Conservation (phyloP, 768 basidiomycete species). For the Filobasidium floriforme region DNA sequence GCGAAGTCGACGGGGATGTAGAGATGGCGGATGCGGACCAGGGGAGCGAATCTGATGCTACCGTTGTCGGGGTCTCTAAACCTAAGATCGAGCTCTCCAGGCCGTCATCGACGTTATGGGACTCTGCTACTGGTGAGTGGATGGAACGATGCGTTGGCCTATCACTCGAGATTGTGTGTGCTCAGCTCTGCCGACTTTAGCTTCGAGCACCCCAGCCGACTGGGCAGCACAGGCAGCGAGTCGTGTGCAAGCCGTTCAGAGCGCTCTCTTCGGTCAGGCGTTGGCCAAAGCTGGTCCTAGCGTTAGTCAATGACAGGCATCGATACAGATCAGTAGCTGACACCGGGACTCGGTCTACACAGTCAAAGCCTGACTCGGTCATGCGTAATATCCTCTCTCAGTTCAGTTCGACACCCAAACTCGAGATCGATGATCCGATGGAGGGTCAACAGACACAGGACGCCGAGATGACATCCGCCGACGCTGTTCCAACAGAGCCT, state of each 20-base stretch:
- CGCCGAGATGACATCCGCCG: background rate
- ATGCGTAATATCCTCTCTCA: too few relatives aligned
- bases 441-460: background rate
- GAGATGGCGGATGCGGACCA: background rate
- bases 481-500: conserved; percentile 35
- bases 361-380: too few relatives aligned
- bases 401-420: too few relatives aligned
- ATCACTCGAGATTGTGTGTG: background rate
- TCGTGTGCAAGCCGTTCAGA: too few relatives aligned
- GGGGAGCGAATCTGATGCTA: background rate
- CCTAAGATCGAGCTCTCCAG: background rate
- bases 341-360: too few relatives aligned
- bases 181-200: background rate
- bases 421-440: background rate
- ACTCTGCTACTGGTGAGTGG: background rate
- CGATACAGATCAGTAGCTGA: too few relatives aligned
- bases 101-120: background rate
- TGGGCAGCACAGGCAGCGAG: too few relatives aligned
- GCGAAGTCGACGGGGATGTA: background rate
- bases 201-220: background rate
- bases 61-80: background rate
- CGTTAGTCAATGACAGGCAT: too few relatives aligned
- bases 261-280: background rate
- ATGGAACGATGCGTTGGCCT: background rate
- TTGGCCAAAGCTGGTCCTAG: too few relatives aligned